Conservation (phyloP, 371 early-diverging fungal genomes). For the Mucor circinelloides region DNA sequence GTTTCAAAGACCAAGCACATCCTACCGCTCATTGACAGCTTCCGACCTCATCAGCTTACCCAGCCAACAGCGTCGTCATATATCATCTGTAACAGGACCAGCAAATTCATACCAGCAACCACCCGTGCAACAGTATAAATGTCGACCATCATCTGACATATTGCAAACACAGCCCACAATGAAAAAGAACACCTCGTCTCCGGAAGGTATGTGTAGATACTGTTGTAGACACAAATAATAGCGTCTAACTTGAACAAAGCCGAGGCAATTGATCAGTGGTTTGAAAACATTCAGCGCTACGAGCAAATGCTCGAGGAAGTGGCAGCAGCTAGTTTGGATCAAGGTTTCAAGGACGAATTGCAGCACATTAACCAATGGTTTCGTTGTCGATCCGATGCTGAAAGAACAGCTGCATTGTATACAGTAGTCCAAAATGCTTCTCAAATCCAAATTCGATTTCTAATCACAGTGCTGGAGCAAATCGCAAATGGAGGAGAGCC, state of each 20-base stretch:
- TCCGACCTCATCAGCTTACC: constrained; percentile 36
- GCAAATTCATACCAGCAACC: background rate
- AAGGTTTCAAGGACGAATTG: constrained; percentile 92
- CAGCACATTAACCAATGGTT: constrained; percentile 96
- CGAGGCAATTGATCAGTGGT: constrained; percentile 90
- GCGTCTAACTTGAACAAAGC: constrained; percentile 33
- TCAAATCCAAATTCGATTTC: constrained; percentile 91
- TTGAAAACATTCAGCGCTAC: constrained; percentile 89
- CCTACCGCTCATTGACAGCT: constrained; percentile 37
- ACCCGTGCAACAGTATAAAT: constrained; percentile 5
- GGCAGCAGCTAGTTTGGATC: constrained; percentile 90
- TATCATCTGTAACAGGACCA: background rate
- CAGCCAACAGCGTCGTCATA: background rate
- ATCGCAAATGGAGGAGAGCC: constrained; percentile 79
- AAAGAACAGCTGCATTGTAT: constrained; percentile 91
- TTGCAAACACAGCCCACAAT: constrained; percentile 28
- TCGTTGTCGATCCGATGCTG: constrained; percentile 86
- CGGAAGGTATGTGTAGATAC: constrained; percentile 37
- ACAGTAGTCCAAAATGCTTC: constrained; percentile 89
- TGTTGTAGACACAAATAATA: background rate
- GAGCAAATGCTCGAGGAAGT: constrained; percentile 95
- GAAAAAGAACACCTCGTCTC: constrained; percentile 18
- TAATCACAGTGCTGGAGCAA: constrained; percentile 90
- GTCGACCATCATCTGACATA: constrained; percentile 34
- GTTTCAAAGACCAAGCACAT: constrained; percentile 30